These are phyloP conservation scores for Microcera coccophila DNA, from an alignment of 2,329 filamentous ascomycete species.

Conservation along the genomic window DNA sequence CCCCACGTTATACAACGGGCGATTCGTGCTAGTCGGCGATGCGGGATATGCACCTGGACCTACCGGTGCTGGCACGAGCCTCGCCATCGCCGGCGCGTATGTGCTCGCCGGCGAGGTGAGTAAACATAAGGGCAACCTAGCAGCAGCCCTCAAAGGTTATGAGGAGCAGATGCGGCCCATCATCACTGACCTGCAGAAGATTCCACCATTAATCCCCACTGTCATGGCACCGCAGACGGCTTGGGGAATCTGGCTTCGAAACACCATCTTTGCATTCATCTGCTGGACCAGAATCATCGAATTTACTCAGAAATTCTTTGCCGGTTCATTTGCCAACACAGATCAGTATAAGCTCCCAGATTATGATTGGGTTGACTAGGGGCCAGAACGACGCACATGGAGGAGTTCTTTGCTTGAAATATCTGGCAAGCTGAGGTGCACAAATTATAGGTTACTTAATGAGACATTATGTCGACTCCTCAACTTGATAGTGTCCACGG, in stretches of 20 bases:
- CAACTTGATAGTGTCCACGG: no score
- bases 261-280: conserved; percentile 38
- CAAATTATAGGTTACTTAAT: no score
- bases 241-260: conserved; percentile 44
- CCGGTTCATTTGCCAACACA: conserved; percentile 12
- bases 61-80: conserved; percentile 46
- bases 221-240: conserved; percentile 43
- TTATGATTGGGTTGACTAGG: conserved; percentile 30
- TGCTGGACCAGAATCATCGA: conserved; percentile 33
- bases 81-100: conserved; percentile 46
- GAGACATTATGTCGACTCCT: no score
- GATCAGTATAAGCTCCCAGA: conserved; percentile 34
- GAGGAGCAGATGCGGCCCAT: conserved; percentile 40
- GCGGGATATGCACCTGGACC: conserved; percentile 44
- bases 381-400: neutral
- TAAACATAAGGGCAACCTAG: conserved; percentile 22
- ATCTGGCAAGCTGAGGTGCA: no score
- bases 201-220: conserved; percentile 29
- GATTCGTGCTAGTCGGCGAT: conserved; percentile 49
- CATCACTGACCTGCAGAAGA: conserved; percentile 34
- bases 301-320: conserved; percentile 27
- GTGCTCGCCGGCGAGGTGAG: conserved; percentile 46
- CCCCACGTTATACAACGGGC: conserved; percentile 34
- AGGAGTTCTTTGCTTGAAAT: no score
- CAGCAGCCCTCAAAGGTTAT: conserved; percentile 36